Conservation (phyloP, 441 rosid genomes). For the Bruguiera hainesii region DNA sequence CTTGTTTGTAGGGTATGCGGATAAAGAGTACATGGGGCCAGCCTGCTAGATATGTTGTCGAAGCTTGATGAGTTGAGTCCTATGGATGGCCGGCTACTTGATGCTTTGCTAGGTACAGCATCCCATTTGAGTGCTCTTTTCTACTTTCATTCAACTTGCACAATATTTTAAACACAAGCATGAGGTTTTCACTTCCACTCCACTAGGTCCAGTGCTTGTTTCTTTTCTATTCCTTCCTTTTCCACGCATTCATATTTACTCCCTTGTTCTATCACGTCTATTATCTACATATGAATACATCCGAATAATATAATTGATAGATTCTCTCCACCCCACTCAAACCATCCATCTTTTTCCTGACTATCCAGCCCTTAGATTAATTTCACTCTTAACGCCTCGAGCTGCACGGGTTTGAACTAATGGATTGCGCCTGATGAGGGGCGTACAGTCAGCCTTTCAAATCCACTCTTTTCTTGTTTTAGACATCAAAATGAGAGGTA, state of each 20-base stretch:
- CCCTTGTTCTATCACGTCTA: neutral
- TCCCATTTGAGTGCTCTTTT: constrained; percentile 27
- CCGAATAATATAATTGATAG: neutral
- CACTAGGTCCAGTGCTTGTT: neutral
- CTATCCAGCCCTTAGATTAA: no score
- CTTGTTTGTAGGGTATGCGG: neutral
- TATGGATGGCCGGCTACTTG: constrained; percentile 17
- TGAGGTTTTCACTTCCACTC: neutral
- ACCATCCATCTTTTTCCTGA: neutral
- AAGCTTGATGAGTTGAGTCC: neutral
- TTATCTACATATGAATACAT: neutral
- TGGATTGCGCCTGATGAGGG: no score
- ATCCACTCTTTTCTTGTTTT: no score
- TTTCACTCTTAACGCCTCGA: no score
- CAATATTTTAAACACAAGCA: constrained; percentile 7
- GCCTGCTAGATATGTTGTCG: neutral
- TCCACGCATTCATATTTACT: constrained; percentile 8
- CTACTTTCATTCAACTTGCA: constrained; percentile 38
- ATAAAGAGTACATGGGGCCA: constrained; percentile 18
- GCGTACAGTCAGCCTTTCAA: no score
- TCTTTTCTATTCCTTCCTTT: neutral
- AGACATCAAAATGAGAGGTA: no score
- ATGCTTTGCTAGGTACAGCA: constrained; percentile 27
- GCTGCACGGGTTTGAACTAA: no score
- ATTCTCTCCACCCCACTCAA: neutral